Evolutionary conservation across 495 filamentous ascomycete species (phyloP), one percentile per base, ranked within the genome.

Genomic region (Rusavskia elegans): DNA sequence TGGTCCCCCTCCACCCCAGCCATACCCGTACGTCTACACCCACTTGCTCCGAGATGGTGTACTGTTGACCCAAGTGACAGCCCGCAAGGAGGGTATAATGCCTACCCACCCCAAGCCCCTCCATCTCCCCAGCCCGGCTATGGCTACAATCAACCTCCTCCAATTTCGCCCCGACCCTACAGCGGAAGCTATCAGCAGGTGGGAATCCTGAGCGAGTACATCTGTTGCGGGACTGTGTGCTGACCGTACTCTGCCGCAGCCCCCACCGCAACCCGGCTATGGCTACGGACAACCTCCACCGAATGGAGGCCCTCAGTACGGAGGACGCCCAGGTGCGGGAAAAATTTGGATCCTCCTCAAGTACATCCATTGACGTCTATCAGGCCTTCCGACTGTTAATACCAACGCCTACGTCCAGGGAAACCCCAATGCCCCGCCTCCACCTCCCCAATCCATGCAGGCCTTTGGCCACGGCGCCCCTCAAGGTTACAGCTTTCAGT

Each of bases 391-490:
- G 4, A 52, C 60, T 3, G 60, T 60, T 25, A 59, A 65, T 39
- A 51, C 57, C 42, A 66, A 64, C 35, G 59, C 67, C 11, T 69
- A 65, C 45, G 49, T 57, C n/a, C 64, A 69, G 36, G 61, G 64
- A 45, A 61, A 58, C 44, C 55, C 57, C 14, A 66, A 67, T 48
- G 63, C 53, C 41, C 74, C 73, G 19, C 53, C 65, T 4, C 61
- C 63, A 25, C 74, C 74, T 6, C 72, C 74, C 9, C 62, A 57
- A 46, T 57, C 61, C 16, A 65, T 64, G n/a, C 69, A 71, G 60
- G 54, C 73, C 55, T 97, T 95, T 61, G 84, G 85, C 35, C 68
- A 76, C 36, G 89, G 87, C 51, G 88, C 89, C 29, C 84, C 87
- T 27, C 74, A 79, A 53, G 75, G 76, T 50, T 90, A 94, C 63